These are phyloP conservation scores for Cyberlindnera japonica DNA, from an alignment of 805 yeast genomes.

Conservation along the genomic window DNA sequence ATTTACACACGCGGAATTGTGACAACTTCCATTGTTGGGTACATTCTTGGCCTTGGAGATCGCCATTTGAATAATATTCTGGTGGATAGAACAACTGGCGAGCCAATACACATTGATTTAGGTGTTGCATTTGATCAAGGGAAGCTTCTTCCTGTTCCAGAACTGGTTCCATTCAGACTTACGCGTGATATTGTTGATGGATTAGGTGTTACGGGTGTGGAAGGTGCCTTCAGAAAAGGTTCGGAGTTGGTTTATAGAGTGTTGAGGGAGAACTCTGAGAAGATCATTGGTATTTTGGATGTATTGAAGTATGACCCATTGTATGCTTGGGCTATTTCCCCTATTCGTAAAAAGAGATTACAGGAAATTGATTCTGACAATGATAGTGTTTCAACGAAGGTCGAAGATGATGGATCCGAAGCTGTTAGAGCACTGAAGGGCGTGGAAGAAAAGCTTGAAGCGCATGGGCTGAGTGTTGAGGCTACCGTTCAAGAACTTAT, in stretches of 20 bases:
- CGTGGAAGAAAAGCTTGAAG: slow-evolving; percentile 65
- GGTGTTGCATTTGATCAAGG: slow-evolving; percentile 98
- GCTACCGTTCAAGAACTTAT: slow-evolving; percentile 81
- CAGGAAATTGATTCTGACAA: slow-evolving; percentile 34
- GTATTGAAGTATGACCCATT: slow-evolving; percentile 90
- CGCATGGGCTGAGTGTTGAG: slow-evolving; percentile 70
- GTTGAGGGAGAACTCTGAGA: slow-evolving; percentile 59
- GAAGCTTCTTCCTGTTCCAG: slow-evolving; percentile 77
- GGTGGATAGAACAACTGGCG: slow-evolving; percentile 78
- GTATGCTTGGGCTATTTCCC: slow-evolving; percentile 87
- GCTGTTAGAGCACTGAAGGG: slow-evolving; percentile 75
- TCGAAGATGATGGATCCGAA: slow-evolving; percentile 39
- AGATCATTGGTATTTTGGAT: slow-evolving; percentile 76
- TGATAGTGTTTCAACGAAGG: slow-evolving; percentile 3
- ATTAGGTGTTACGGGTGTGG: slow-evolving; percentile 80
- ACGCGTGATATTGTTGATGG: slow-evolving; percentile 92
- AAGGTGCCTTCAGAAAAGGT: slow-evolving; percentile 69
- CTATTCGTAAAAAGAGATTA: slow-evolving; percentile 53
- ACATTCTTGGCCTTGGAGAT: slow-evolving; percentile 90
- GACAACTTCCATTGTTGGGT: slow-evolving; percentile 80
- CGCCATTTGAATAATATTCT: slow-evolving; percentile 89
- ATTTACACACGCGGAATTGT: slow-evolving; percentile 77
- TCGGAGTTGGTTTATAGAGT: slow-evolving; percentile 73
- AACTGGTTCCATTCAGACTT: slow-evolving; percentile 87
- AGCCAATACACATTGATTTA: slow-evolving; percentile 91